Percentiles rank a stretch among this genome's conserved stretches.
Evolutionary conservation across 176 grass and related monocot species (phyloP).

Genomic region (Aegilops bicornis): DNA sequence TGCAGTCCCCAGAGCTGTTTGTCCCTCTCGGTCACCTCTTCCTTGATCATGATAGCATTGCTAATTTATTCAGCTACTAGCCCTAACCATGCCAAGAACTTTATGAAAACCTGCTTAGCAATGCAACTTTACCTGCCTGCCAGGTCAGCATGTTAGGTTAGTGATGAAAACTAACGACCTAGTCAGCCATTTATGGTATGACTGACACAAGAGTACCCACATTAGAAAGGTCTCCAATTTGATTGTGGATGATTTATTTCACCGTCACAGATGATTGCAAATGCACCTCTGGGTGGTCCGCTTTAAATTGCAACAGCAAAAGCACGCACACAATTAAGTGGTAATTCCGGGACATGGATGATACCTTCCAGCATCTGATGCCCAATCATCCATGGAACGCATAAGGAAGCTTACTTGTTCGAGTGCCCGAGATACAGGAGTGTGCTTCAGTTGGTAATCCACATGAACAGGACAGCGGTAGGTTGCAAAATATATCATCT

Average conservation of each 20-base stretch:
- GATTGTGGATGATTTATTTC: not conserved
- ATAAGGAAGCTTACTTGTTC: conserved; percentile 2
- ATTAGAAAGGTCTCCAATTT: not conserved
- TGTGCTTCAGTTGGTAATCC: not conserved
- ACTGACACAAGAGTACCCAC: not conserved
- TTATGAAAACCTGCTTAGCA: conserved; percentile 18
- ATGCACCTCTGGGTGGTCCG: not conserved
- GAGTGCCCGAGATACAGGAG: not conserved
- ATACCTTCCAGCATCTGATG: not conserved
- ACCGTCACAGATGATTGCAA: not conserved
- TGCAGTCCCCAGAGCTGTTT: not conserved
- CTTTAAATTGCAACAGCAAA: conserved; percentile 13
- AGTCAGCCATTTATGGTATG: not conserved
- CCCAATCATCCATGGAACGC: not conserved
- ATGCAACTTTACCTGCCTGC: conserved; percentile 24
- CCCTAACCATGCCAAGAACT: not conserved
- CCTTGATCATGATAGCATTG: not conserved
- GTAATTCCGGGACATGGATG: not conserved
- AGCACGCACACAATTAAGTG: not conserved
- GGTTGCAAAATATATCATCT: not conserved
- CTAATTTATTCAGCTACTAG: conserved; percentile 15
- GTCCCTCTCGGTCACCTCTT: not conserved
- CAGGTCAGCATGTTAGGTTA: conserved; percentile 4
- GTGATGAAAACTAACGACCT: conserved; percentile 6
- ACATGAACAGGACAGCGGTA: not conserved